Conservation (phyloP, 768 basidiomycete species). For the Gelatoporia subvermispora region DNA sequence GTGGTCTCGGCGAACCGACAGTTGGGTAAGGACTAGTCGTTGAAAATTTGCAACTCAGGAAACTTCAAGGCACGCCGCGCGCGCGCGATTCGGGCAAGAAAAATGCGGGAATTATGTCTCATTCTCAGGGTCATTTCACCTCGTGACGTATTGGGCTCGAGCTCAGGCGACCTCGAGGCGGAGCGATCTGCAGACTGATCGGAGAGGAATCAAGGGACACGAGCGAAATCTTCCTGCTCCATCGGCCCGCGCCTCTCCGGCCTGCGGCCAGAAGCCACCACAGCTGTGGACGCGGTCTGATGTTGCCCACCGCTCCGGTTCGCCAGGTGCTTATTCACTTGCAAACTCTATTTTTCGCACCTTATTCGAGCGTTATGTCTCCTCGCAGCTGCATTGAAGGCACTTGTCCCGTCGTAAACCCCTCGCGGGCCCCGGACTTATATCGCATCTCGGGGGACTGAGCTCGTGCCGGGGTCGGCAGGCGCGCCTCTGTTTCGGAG, state of each 20-base stretch:
- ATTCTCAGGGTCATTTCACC: neutral
- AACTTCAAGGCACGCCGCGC: too few relatives aligned
- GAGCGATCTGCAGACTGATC: conserved; percentile 10
- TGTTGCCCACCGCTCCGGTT: too few relatives aligned
- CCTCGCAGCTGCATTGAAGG: too few relatives aligned
- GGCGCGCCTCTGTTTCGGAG: neutral
- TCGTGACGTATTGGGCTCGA: conserved; percentile 7
- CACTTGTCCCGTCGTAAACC: too few relatives aligned
- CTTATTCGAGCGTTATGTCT: too few relatives aligned
- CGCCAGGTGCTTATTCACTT: too few relatives aligned
- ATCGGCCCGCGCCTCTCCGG: neutral
- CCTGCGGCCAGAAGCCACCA: too few relatives aligned
- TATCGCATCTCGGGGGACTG: too few relatives aligned
- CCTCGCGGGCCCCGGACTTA: too few relatives aligned
- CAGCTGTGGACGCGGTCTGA: too few relatives aligned
- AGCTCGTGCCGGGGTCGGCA: neutral
- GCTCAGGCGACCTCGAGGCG: conserved; percentile 5
- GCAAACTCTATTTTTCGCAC: too few relatives aligned
- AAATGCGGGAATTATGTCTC: neutral
- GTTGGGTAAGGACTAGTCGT: neutral
- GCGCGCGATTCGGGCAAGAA: neutral
- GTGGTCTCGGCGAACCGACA: neutral
- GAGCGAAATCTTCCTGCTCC: neutral
- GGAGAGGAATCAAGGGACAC: neutral
- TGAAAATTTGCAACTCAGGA: too few relatives aligned